Base-by-base conservation (phyloP, 2,329 filamentous ascomycete species). In the Chaetomiaceae sp. region DNA sequence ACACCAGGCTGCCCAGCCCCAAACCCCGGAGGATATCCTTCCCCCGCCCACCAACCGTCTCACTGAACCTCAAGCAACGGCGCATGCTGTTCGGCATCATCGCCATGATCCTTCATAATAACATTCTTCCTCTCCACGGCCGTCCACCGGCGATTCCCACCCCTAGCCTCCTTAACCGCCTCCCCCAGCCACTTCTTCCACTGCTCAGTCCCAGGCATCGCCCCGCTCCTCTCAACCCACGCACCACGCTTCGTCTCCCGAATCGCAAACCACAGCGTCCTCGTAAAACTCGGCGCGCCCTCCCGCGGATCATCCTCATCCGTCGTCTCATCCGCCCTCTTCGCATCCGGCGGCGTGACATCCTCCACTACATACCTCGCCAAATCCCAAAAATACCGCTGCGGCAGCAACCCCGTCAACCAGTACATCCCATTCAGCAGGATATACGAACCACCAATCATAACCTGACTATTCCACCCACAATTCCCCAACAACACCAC, bases 401-500 rank as follows among this genome's bases (percentile, higher is more conserved):
- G 71, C 0, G 76, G 72, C 19, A 80, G 53, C 62, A 81, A 64
- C 17, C 77, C 74, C 45, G 79, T 68, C 1, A 68, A 67, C 81
- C 80, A 85, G 62, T 83, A 83, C 0, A 78, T 62, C 9, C 74
- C 76, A 53, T 85, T 85, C 44, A 85, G 70, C 4, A 76, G 55
- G 48, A 85, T 77, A 57, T 85, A 85, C 1, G 73, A 70, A 2
- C 66, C 69, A 6, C 78, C 79, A 53, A 83, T 78, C 10, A 80
- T 74, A 9, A 78, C 73, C 63, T 85, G 81, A 54, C 77, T 76
- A 39, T 73, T 71, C 72, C 79, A 83, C n/a, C 73, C 73, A 63
- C 79, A 81, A 61, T 84, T 84, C 1, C 80, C 81, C 30, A 85
- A 65, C 13, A 83, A 66, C 12, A 85, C 77, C 10, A 85, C 78